Base-by-base conservation (phyloP, 179 eudicot species). In the Monotropa hypopitys region DNA sequence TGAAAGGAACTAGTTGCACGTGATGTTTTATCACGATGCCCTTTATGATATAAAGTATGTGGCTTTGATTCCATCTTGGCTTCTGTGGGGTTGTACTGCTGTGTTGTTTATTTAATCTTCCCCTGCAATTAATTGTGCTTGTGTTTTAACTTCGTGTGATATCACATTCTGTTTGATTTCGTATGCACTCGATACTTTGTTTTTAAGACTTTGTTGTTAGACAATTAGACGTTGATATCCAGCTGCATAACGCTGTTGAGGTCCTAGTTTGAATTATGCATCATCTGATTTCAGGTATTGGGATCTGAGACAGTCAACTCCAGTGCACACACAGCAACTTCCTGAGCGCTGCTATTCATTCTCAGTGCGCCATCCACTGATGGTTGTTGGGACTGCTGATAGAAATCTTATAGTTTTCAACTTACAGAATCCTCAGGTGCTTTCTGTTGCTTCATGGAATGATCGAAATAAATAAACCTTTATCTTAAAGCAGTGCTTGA, bases 371-470 rank as follows among this genome's bases (percentile, higher is more conserved):
- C 86, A 94, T 83, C 98, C 98, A 67, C 88, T 94, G 59, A 85
- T 94, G 98, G 97, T 94, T 20, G 98, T 88, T 77, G 98, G 92
- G 43, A 92, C 98, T 40, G 93, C 97, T 28, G 98, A 94, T 85
- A 88, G 92, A 81, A 94, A 94, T 82, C 77, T 94, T 67, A 72
- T 87, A 35, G 86, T 94, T 59, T 94, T 85, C 80, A 94, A 94
- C 86, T 80, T 94, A 88, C 91, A 92, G 83, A 94, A 85, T 76
- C 98, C 98, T 66, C 97, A 92, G 97, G 98, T 94, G 82, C 28
- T 62, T 73, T 45, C 53, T 54, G 18, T 66, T 54, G 21, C 20
- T 51, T 76, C 33, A 45, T 62, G 8, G 21, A 49, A 70, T 33
- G 51, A 35, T 43, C 50, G 69, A 43, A 21, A 21, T 70, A 74